A percentile compares a stretch with the other conserved stretches of the same genome.
Conservation (phyloP, 352 stramenopile genomes). For the Phytophthora uliginosa region DNA sequence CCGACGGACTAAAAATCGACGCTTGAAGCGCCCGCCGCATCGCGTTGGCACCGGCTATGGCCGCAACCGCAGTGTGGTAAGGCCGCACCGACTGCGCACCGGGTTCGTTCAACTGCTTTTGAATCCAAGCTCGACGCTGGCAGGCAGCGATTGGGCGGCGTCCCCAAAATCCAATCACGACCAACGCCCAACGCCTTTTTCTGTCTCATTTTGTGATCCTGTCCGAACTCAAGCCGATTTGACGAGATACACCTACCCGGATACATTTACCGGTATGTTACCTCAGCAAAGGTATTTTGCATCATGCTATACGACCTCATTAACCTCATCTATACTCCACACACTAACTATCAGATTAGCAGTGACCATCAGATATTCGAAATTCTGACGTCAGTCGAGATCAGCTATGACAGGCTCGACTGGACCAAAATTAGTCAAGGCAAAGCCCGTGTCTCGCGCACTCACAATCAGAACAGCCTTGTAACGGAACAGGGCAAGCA, state of each 20-base stretch:
- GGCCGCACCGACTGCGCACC: constrained; percentile 9
- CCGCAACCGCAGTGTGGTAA: constrained; percentile 12
- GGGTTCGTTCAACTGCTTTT: constrained; percentile 28
- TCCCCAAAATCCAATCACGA: constrained; percentile 1
- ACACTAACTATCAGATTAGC: background rate
- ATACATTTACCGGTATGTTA: constrained; percentile 8
- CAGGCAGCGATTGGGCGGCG: constrained; percentile 17
- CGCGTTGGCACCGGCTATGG: constrained; percentile 15
- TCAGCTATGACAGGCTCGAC: background rate
- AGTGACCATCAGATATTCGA: background rate
- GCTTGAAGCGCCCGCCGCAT: constrained; percentile 14
- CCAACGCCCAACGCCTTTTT: constrained; percentile 1
- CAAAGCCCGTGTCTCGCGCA: constrained; percentile 6
- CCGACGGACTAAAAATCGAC: background rate
- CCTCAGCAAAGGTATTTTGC: background rate
- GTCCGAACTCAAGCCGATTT: constrained; percentile 15
- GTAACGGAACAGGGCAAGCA: constrained; percentile 15
- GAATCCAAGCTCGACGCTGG: constrained; percentile 9
- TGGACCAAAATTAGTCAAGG: background rate
- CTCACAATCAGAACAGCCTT: constrained; percentile 25
- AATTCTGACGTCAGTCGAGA: constrained; percentile 1
- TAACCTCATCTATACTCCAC: too few species aligned
- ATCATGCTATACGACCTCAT: background rate
- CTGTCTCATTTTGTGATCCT: constrained; percentile 10
- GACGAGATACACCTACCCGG: constrained; percentile 28